Evolutionary conservation across 2,329 filamentous ascomycete species (phyloP), one percentile per base, ranked within the genome.

Genomic region (Clonostachys solani): DNA sequence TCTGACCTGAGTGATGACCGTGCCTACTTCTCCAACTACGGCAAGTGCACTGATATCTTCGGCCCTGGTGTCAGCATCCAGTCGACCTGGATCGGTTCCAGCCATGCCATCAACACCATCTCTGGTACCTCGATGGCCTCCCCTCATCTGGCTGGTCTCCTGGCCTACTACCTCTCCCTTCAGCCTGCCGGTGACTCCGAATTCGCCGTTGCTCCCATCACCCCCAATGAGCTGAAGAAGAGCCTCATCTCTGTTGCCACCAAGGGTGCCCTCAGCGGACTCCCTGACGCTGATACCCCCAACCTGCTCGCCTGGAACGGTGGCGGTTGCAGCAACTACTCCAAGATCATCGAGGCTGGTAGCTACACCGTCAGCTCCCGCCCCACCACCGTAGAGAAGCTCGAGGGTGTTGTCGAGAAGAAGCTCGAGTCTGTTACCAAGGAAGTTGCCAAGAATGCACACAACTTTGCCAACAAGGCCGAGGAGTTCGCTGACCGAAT

Each of bases 1-100:
- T 95, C 91, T 42, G 94, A 89, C 58, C 83, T 99, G 50, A 83
- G 87, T 62, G 94, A 99, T 66, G 89, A 90, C 79, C 92, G 94
- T 73, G 94, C 94, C 56, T 99, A 97, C 83, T 99, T 99, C 85
- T 99, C 95, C 83, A 99, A 99, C 88, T 97, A 86, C 72, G 94
- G 94, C 71, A 94, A 92, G 81, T 99, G 94, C 83, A 96, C 92
- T 68, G 94, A 99, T 73, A 96, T 99, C 80, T 99, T 99, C 63
- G 94, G 92, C 54, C 94, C 94, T 51, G 94, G 94, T 64, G 81
- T 96, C 62, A 96, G 91, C 85, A 96, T 99, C 62, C 83, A 89
- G 61, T 99, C 94, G 56, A 97, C 94, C 68, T 99, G 94, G 94
- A 96, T 95, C 61, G 94, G 95, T 67, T 92, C 87, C 83, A 88